These are phyloP conservation scores for Discostella stelligeroides DNA, from an alignment of 108 stramenopile species.

Conservation along the genomic window DNA sequence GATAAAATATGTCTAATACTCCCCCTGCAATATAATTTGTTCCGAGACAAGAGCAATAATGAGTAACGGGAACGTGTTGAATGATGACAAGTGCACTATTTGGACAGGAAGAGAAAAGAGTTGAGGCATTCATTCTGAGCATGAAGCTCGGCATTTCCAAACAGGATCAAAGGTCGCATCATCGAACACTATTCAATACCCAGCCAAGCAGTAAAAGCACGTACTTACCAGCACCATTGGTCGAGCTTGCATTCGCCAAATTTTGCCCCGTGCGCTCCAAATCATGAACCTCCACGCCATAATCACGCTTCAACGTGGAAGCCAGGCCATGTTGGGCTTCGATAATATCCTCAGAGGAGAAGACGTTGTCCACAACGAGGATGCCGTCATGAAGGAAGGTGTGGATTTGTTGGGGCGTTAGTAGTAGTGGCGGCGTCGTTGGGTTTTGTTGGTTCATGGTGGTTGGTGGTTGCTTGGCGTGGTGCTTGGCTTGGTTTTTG, in stretches of 20 bases:
- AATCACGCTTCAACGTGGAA: constrained; percentile 46
- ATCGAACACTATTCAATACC: too few species aligned
- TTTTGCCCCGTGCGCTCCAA: constrained; percentile 55
- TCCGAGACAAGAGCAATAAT: neutral
- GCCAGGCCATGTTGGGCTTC: constrained; percentile 53
- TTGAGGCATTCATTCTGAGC: too few species aligned
- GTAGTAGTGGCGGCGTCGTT: constrained; percentile 8
- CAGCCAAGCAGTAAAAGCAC: too few species aligned
- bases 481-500: too few species aligned
- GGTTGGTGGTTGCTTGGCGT: too few species aligned
- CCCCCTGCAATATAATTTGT: constrained; percentile 57
- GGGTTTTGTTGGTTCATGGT: too few species aligned
- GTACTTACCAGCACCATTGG: constrained; percentile 66
- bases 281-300: constrained; percentile 59
- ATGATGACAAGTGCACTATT: too few species aligned
- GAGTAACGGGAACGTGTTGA: neutral
- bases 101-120: too few species aligned
- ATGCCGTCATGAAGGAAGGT: constrained; percentile 58
- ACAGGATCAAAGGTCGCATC: too few species aligned
- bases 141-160: too few species aligned
- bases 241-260: constrained; percentile 63
- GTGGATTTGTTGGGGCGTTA: constrained; percentile 46
- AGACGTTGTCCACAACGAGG: constrained; percentile 68
- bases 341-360: constrained; percentile 51
- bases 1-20: constrained; percentile 90